Evolutionary conservation across 1,284 basidiomycete species (phyloP), one percentile per base, ranked within the genome.

Genomic region (Heterobasidion parviporum): DNA sequence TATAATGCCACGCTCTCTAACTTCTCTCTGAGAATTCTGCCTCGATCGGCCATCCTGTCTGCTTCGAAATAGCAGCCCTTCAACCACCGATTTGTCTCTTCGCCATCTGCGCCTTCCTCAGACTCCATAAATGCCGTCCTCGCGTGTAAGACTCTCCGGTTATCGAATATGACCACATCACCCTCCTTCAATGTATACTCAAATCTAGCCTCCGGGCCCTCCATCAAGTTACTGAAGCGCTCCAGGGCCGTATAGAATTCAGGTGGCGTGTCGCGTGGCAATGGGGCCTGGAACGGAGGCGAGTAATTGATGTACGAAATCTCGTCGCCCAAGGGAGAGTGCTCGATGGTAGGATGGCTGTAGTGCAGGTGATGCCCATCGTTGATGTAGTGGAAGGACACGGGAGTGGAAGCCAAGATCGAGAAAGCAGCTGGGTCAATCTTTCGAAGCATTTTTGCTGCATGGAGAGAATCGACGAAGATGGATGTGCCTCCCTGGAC

Each of bases 231-330:
- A 7, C 85, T 79, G 64, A 94, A 98, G 9, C 70, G 68, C 4
- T 68, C 63, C 3, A 97, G 74, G 1, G 92, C 91, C 0, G 73
- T 64, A 62, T 89, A 90, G 59, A 94, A 85, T 26, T 68, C 68
- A 1, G 67, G 59, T 0, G 82, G 79, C 0, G 83, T 83, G 8
- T 71, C 67, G 5, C 76, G 67, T 1, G 77, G 71, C 2, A 91
- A 73, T 0, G 90, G 90, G 0, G 89, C 92, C 72, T 98, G 94
- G 79, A 98, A 99, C 0, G 95, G 96, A 0, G 96, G 96, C 4
- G 90, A 89, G 72, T 97, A 98, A 71, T 95, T 97, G 66, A 98
- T 80, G 58, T 85, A 81, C 46, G 72, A 71, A 59, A 92, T 50
- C 54, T 61, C 44, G 58, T 57, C 14, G 26, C 56, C 57, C 56